phyloP scores from a whole-genome alignment of 23 red algal species.

The Gracilaria vermiculophylla region DNA sequence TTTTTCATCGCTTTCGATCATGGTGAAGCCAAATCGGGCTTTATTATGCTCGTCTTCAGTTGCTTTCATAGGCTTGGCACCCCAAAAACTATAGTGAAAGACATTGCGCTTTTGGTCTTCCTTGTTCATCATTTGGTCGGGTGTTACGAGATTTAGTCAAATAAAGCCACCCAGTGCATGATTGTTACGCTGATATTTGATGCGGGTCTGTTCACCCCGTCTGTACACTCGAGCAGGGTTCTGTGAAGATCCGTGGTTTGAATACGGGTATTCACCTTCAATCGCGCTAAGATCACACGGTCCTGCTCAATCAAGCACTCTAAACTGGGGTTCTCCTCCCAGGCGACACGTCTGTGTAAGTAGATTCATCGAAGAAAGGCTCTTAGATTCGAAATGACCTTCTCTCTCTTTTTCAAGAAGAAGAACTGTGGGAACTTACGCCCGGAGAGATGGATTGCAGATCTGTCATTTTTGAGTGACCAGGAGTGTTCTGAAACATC shows the following conservation, averaged over 20 bases:
- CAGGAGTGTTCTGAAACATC: too few species aligned
- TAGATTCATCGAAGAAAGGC: background rate
- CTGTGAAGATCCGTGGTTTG: conserved; percentile 24
- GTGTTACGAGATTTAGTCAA: conserved; percentile 47
- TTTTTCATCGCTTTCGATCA: conserved; percentile 39
- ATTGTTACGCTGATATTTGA: conserved; percentile 72
- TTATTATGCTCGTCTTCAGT: background rate
- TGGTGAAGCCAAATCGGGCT: conserved; percentile 35
- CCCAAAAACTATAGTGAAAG: conserved; percentile 78
- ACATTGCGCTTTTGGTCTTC: conserved; percentile 31
- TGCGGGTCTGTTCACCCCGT: conserved; percentile 10
- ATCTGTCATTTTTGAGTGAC: conserved; percentile 53
- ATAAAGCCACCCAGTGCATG: conserved; percentile 65
- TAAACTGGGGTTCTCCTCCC: conserved; percentile 59
- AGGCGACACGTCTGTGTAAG: conserved; percentile 47
- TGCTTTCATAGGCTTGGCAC: conserved; percentile 31
- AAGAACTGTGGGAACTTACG: conserved; percentile 13
- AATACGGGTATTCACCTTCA: background rate
- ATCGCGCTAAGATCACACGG: conserved; percentile 44
- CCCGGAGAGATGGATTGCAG: conserved; percentile 41
- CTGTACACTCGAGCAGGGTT: conserved; percentile 26
- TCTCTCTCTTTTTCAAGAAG: background rate
- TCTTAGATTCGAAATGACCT: background rate
- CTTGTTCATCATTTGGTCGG: conserved; percentile 41
- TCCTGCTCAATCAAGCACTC: conserved; percentile 29